Percentiles rank a stretch among this genome's conserved stretches.
Conservation (phyloP, 2,329 filamentous ascomycete genomes). For the Colletotrichum tropicicola region DNA sequence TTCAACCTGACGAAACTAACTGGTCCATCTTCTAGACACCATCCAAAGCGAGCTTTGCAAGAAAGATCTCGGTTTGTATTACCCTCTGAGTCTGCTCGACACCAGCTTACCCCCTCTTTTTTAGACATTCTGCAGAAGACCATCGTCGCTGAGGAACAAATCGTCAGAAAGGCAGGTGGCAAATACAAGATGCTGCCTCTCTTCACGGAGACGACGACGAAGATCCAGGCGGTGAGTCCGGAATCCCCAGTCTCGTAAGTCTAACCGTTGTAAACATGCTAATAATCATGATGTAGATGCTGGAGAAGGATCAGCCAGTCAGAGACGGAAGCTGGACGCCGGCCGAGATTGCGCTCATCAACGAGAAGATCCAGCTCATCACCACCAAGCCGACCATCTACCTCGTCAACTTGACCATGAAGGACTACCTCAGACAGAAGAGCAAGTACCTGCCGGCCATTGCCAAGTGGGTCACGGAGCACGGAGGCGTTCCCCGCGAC, state of each 20-base stretch:
- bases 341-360: slow-evolving; percentile 53
- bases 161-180: slow-evolving; percentile 51
- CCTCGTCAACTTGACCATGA: slow-evolving; percentile 56
- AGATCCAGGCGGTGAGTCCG: slow-evolving; percentile 43
- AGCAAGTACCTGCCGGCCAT: slow-evolving; percentile 54
- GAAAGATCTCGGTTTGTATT: slow-evolving; percentile 45
- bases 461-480: slow-evolving; percentile 54
- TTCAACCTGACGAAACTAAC: not conserved
- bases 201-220: slow-evolving; percentile 52
- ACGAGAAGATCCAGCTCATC: slow-evolving; percentile 55
- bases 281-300: slow-evolving; percentile 36
- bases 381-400: slow-evolving; percentile 56
- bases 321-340: slow-evolving; percentile 52
- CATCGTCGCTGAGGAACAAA: slow-evolving; percentile 48
- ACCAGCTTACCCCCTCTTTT: not conserved
- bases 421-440: slow-evolving; percentile 56
- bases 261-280: not conserved
- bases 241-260: not conserved
- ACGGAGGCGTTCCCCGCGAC: slow-evolving; percentile 49
- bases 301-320: slow-evolving; percentile 51
- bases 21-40: slow-evolving; percentile 37
- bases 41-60: slow-evolving; percentile 51
- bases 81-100: not conserved
- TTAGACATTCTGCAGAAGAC: slow-evolving; percentile 49
- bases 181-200: slow-evolving; percentile 56